Evolutionary conservation across 345 rosid genomes (phyloP).

Genomic region (Gossypium anomalum): DNA sequence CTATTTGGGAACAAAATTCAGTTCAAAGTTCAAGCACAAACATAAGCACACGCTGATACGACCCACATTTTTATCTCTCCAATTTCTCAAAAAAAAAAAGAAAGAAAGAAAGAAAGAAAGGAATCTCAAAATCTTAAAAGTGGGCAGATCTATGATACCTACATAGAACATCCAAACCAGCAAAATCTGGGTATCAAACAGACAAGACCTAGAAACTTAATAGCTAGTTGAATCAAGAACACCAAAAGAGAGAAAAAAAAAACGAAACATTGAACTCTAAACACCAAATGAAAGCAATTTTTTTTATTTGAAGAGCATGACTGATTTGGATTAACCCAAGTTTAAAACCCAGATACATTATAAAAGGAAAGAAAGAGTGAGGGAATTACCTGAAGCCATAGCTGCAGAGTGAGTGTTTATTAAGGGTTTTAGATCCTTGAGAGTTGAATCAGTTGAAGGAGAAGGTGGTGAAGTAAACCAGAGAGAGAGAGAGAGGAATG

Average conservation of each 20-base stretch:
- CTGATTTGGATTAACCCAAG: background rate
- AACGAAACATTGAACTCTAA: background rate
- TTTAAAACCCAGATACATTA: background rate
- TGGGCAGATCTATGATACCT: background rate
- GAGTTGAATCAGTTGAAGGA: background rate
- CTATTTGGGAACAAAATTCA: background rate
- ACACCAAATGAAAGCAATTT: background rate
- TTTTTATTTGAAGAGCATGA: too few relatives aligned
- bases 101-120: background rate
- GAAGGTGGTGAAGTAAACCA: background rate
- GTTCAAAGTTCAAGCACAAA: background rate
- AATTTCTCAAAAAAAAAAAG: background rate
- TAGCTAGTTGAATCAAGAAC: background rate
- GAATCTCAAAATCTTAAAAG: background rate
- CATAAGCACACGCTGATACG: background rate
- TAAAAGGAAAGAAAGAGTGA: background rate
- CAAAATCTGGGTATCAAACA: background rate
- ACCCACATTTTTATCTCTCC: background rate
- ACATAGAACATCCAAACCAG: background rate
- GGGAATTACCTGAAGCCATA: conserved; percentile 6
- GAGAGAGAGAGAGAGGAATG: background rate
- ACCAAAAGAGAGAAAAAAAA: background rate
- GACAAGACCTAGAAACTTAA: background rate
- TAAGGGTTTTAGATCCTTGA: background rate
- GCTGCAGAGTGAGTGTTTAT: background rate